A percentile compares a stretch with the other conserved stretches of the same genome.
Conservation (phyloP, 345 rosid genomes). For the Rhodamnia argentea region DNA sequence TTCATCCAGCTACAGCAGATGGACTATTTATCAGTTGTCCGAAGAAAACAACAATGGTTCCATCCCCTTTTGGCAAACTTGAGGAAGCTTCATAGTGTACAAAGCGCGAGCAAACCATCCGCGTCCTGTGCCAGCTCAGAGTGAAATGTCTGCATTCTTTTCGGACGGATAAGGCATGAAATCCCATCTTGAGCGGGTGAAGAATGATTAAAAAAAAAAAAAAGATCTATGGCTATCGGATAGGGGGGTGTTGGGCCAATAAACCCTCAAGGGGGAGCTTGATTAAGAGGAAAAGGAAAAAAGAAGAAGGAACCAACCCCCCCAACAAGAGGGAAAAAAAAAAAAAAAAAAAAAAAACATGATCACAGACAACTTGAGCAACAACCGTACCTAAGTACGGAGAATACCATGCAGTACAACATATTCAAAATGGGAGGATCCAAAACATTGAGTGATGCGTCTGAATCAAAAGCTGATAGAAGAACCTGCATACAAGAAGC, state of each 20-base stretch:
- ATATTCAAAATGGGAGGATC: constrained; percentile 87
- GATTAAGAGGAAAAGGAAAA: constrained; percentile 79
- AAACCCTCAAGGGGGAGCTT: constrained; percentile 92
- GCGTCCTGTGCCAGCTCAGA: not conserved
- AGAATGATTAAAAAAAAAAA: not conserved
- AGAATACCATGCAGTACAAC: constrained; percentile 72
- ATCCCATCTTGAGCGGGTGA: constrained; percentile 2
- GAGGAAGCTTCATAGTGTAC: not conserved
- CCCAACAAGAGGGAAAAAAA: constrained; percentile 8
- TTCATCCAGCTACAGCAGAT: not conserved
- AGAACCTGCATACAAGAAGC: constrained; percentile 42
- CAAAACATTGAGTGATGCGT: constrained; percentile 78
- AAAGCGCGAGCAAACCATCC: not conserved
- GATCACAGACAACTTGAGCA: not conserved
- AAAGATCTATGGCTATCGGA: constrained; percentile 27
- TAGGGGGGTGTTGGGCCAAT: constrained; percentile 87
- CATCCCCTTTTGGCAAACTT: not conserved
- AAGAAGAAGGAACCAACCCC: constrained; percentile 95
- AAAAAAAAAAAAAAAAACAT: not conserved
- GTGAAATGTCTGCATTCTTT: not conserved
- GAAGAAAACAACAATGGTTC: not conserved
- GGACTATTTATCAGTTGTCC: not conserved
- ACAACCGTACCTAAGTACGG: not conserved
- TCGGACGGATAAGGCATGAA: not conserved
- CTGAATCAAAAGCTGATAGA: constrained; percentile 69